Evolutionary conservation across 1,139 yeast species (phyloP).

Genomic region (Meyerozyma carpophila): DNA sequence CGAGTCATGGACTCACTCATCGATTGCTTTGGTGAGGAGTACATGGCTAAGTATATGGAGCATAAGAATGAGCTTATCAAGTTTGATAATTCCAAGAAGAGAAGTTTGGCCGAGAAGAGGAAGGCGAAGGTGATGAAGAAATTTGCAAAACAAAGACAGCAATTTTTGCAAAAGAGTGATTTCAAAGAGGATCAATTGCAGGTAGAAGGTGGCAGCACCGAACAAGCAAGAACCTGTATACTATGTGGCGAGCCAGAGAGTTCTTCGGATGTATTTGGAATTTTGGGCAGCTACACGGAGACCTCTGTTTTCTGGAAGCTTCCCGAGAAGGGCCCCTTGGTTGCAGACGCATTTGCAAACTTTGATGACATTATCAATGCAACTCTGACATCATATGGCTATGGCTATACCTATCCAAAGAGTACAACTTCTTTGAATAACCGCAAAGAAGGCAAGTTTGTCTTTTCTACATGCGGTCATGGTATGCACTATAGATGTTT

Average conservation of each 20-base stretch:
- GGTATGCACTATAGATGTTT: slow-evolving; percentile 60
- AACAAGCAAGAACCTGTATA: slow-evolving; percentile 45
- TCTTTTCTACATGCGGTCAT: slow-evolving; percentile 63
- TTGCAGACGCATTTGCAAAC: neutral
- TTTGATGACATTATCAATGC: slow-evolving; percentile 5
- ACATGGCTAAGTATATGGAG: slow-evolving; percentile 23
- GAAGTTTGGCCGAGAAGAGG: slow-evolving; percentile 33
- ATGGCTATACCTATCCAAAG: slow-evolving; percentile 17
- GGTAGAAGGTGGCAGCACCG: slow-evolving; percentile 5
- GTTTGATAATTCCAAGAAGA: slow-evolving; percentile 37
- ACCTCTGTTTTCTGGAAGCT: slow-evolving; percentile 44
- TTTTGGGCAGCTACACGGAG: slow-evolving; percentile 37
- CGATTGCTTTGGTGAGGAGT: slow-evolving; percentile 54
- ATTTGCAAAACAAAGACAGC: slow-evolving; percentile 38
- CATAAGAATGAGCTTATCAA: slow-evolving; percentile 27
- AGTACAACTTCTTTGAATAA: slow-evolving; percentile 6
- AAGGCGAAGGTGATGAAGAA: slow-evolving; percentile 35
- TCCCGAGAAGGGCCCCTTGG: slow-evolving; percentile 22
- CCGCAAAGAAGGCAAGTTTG: slow-evolving; percentile 19
- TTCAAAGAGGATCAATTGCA: slow-evolving; percentile 15
- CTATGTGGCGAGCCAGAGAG: slow-evolving; percentile 59
- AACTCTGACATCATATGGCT: slow-evolving; percentile 17
- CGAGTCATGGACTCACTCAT: slow-evolving; percentile 45
- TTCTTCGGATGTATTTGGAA: slow-evolving; percentile 43
- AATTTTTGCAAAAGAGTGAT: slow-evolving; percentile 23